Base-by-base conservation (phyloP, 768 basidiomycete genomes). In the Amanita pallidorosea region DNA sequence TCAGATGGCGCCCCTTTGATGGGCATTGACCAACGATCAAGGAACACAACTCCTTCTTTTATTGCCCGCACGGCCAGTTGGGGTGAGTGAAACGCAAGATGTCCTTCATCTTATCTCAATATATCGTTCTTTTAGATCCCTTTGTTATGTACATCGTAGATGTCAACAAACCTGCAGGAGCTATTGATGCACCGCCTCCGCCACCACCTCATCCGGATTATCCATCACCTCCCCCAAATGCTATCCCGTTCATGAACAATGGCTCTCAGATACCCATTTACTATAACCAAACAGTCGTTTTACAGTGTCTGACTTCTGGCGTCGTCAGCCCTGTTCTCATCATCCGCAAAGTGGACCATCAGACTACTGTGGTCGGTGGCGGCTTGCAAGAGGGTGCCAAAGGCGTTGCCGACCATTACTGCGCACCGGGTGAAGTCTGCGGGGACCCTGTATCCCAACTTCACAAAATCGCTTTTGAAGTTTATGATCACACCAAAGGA, bases 111-210 rank as follows among this genome's bases (percentile, higher is more conserved):
- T 42, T 40, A 52, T 53, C 31, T 52, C 46, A 37, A 42, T 4
- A 18, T 37, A 12, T 43, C 52, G 5, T 37, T 0, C 57, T 33
- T n/a, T n/a, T 33, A 88, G 87, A 94, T 67, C 86, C 92, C 0
- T 97, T 96, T 68, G 82, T 97, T 60, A 89, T 97, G 78, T 98
- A 96, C 71, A 92, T 96, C 55, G 93, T 96, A 55, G 93, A 97
- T 65, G 88, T 92, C 55, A 84, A 80, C 68, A 86, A 85, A 61
- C 86, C 90, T 17, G 75, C 79, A 17, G 83, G 83, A 25, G 82
- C 83, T 12, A 80, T 86, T 46, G 86, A 88, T 58, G 74, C 81
- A 29, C 81, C 86, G 5, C 83, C 85, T 4, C 85, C 86, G 0
- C 87, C 88, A 13, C 85, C 88, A 3, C 86, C 83, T 1, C 86